Conservation (phyloP, 208 protist genomes). For the Naegleria lovaniensis region DNA sequence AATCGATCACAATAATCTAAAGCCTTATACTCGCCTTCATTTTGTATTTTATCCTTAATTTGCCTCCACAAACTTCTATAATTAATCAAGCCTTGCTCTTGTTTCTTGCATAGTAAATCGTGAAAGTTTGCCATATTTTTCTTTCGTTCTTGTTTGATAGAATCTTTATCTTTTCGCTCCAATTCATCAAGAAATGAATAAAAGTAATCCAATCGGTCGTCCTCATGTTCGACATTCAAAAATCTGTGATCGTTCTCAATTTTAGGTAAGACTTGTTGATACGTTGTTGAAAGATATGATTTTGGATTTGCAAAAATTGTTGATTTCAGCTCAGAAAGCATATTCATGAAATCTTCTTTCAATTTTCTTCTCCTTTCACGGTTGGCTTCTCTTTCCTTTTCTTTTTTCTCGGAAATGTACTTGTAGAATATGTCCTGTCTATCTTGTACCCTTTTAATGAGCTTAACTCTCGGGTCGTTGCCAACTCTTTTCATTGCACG, state of each 20-base stretch:
- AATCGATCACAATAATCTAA: constrained; percentile 6
- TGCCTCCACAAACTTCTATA: background rate
- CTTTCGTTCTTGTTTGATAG: background rate
- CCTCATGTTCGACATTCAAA: background rate
- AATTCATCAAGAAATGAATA: background rate
- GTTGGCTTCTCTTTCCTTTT: background rate
- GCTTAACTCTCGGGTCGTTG: background rate
- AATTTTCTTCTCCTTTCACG: background rate
- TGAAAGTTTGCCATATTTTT: background rate
- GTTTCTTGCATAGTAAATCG: background rate
- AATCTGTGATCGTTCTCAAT: background rate
- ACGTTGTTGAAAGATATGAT: background rate
- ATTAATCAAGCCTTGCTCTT: background rate
- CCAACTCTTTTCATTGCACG: constrained; percentile 12
- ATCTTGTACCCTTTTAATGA: background rate
- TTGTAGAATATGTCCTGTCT: background rate
- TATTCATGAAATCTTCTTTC: background rate
- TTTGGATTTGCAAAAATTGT: background rate
- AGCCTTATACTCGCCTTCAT: background rate
- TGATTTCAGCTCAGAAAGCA: background rate
- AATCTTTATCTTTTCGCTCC: constrained; percentile 8
- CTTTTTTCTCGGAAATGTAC: background rate
- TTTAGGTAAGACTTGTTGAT: background rate
- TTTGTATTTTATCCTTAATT: background rate
- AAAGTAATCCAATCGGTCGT: background rate